Evolutionary conservation across 2,329 filamentous ascomycete genomes (phyloP).

Genomic region (Coccinonectria pachysandricola): DNA sequence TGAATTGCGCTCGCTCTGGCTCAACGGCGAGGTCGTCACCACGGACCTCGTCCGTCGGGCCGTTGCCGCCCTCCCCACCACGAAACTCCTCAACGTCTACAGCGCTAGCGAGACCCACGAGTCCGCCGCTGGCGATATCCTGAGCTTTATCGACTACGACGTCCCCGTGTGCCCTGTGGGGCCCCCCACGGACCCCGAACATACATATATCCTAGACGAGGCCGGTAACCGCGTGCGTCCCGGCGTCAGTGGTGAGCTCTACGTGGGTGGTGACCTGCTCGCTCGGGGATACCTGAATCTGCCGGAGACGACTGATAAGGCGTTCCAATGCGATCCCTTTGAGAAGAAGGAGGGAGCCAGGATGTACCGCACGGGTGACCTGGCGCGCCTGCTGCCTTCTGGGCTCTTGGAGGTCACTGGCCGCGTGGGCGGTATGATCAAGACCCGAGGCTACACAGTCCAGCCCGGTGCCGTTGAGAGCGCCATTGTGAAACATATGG

Average conservation of each 20-base stretch:
- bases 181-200: conserved; percentile 53
- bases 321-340: conserved; percentile 59
- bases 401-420: conserved; percentile 67
- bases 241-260: conserved; percentile 62
- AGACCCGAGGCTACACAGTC: conserved; percentile 68
- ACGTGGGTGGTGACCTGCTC: conserved; percentile 61
- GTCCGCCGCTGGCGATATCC: conserved; percentile 66
- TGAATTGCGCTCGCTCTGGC: conserved; percentile 60
- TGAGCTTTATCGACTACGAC: conserved; percentile 53
- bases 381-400: conserved; percentile 54
- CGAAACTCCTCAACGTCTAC: conserved; percentile 68
- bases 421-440: conserved; percentile 70
- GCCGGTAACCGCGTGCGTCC: conserved; percentile 51
- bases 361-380: conserved; percentile 68
- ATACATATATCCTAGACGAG: conserved; percentile 65
- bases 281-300: conserved; percentile 70
- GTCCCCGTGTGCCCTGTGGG: conserved; percentile 64
- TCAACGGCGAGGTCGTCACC: conserved; percentile 76
- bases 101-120: conserved; percentile 77
- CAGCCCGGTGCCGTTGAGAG: conserved; percentile 69
- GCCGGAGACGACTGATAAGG: conserved; percentile 65
- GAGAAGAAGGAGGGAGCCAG: conserved; percentile 46
- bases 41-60: conserved; percentile 63
- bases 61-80: conserved; percentile 55
- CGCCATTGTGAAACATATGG: conserved; percentile 57